Evolutionary conservation across 2,329 filamentous ascomycete species (phyloP).

Genomic region (Aureobasidium leucospermi): DNA sequence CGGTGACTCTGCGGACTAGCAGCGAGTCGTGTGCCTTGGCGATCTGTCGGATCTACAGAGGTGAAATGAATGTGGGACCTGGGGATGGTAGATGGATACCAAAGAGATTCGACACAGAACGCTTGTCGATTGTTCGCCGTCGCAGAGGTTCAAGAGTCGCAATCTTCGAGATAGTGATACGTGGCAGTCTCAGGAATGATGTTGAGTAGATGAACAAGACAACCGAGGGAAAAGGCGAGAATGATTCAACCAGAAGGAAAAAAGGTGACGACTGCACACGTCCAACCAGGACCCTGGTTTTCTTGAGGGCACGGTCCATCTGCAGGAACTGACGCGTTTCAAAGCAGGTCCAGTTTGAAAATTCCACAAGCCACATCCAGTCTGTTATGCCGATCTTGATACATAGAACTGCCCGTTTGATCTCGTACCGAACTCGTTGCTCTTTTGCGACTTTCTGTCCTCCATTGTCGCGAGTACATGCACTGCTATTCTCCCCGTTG

Average conservation of each 20-base stretch:
- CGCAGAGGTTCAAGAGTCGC: not conserved
- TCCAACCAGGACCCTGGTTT: not conserved
- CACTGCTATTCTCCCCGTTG: not conserved
- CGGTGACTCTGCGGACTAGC: not conserved
- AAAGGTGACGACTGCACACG: conserved; percentile 1
- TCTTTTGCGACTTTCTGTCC: not conserved
- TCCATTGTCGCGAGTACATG: not conserved
- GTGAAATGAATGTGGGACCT: conserved; percentile 11
- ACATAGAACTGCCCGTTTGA: not conserved
- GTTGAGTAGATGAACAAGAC: not conserved
- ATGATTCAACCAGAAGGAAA: not conserved
- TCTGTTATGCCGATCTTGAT: not conserved
- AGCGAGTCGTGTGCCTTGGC: conserved; percentile 10
- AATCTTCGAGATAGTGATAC: not conserved
- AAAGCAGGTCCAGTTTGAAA: not conserved
- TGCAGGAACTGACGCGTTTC: conserved; percentile 4
- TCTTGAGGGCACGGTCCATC: not conserved
- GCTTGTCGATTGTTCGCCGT: not conserved
- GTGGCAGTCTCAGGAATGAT: not conserved
- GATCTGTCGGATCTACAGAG: not conserved
- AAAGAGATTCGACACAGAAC: not conserved
- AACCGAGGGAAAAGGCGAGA: not conserved
- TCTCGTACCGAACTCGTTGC: not conserved
- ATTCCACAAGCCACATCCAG: not conserved
- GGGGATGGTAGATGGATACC: not conserved